Conservation (phyloP, 345 rosid genomes). For the Linum tenue region DNA sequence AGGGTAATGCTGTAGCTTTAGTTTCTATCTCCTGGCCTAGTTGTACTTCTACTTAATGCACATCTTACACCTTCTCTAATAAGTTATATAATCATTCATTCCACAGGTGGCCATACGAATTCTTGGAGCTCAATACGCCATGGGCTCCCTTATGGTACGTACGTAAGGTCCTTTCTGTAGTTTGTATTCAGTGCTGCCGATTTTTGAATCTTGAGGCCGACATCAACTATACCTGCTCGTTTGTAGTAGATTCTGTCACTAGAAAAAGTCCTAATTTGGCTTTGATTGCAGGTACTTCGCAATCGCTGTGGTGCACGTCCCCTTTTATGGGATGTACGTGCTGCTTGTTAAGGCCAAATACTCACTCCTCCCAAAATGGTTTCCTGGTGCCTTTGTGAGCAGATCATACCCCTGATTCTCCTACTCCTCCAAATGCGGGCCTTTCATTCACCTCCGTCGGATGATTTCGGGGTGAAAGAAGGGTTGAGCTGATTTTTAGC, state of each 20-base stretch:
- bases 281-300: conserved; percentile 46
- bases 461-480: too few relatives aligned
- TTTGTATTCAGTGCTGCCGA: too few relatives aligned
- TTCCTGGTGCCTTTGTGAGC: conserved; percentile 38
- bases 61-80: too few relatives aligned
- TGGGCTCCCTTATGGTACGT: conserved; percentile 72
- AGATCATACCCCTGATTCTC: too few relatives aligned
- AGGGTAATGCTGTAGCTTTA: conserved; percentile 35
- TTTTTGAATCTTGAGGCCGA: neutral
- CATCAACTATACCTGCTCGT: too few relatives aligned
- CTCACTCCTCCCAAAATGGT: conserved; percentile 32
- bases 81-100: neutral
- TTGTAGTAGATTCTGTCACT: too few relatives aligned
- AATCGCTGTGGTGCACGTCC: conserved; percentile 53
- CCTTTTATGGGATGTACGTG: conserved; percentile 58
- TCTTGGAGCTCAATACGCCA: conserved; percentile 53
- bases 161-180: neutral
- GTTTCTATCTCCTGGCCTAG: too few relatives aligned
- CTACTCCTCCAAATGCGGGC: too few relatives aligned
- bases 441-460: too few relatives aligned
- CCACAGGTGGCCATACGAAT: conserved; percentile 90
- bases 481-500: too few relatives aligned
- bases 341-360: conserved; percentile 46
- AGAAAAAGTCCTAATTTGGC: too few relatives aligned
- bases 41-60: too few relatives aligned